These are phyloP conservation scores for Pisolithus sp. DNA, from an alignment of 768 basidiomycete genomes.

Conservation along the genomic window DNA sequence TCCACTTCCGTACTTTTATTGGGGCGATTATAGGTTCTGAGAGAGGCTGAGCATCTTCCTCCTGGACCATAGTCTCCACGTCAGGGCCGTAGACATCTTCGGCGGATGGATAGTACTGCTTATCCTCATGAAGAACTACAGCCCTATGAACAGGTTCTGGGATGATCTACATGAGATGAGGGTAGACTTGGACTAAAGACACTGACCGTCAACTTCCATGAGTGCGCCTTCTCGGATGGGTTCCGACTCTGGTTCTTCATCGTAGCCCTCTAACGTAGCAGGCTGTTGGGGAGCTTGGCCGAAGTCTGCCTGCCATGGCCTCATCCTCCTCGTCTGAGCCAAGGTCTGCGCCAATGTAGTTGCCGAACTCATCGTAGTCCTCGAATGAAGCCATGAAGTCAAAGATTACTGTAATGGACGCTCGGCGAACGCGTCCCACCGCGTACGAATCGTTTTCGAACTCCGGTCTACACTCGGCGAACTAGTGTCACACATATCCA, in stretches of 20 bases:
- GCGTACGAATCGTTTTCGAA: slow-evolving; percentile 25
- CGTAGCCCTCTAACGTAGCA: slow-evolving; percentile 76
- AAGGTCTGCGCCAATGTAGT: slow-evolving; percentile 94
- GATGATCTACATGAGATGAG: slow-evolving; percentile 5
- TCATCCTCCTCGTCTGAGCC: slow-evolving; percentile 65
- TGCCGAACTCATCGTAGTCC: slow-evolving; percentile 93
- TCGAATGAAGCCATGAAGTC: slow-evolving; percentile 51
- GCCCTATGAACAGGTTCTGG: slow-evolving; percentile 75
- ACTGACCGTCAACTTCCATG: slow-evolving; percentile 82
- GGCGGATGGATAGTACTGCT: slow-evolving; percentile 95
- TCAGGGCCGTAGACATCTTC: slow-evolving; percentile 87
- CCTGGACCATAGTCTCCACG: slow-evolving; percentile 95
- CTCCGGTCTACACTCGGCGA: slow-evolving; percentile 21
- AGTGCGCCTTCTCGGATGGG: slow-evolving; percentile 51
- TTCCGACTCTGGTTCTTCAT: slow-evolving; percentile 59
- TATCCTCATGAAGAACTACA: slow-evolving; percentile 91
- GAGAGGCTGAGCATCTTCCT: slow-evolving; percentile 95
- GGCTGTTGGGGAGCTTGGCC: slow-evolving; percentile 31
- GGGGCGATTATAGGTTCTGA: slow-evolving; percentile 94
- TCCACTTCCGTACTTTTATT: slow-evolving; percentile 91
- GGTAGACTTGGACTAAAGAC: not conserved
- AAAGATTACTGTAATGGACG: not conserved
- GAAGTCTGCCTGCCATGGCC: slow-evolving; percentile 44
- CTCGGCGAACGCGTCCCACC: slow-evolving; percentile 17
- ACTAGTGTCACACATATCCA: not conserved